Evolutionary conservation across 495 filamentous ascomycete genomes (phyloP).

Genomic region (Xylaria venustula): DNA sequence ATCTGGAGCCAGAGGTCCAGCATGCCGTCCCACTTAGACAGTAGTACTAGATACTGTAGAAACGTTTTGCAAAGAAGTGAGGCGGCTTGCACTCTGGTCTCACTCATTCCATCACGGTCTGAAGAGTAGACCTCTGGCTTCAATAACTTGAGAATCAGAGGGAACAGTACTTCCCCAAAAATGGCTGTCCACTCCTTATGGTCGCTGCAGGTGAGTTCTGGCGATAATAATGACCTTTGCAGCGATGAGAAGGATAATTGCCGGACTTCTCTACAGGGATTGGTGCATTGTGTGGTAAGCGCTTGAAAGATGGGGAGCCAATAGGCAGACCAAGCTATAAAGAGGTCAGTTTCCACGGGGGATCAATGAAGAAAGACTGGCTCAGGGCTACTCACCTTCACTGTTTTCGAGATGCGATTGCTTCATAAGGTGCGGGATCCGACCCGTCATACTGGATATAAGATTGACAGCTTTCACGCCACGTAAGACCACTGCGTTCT

Average conservation of each 20-base stretch:
- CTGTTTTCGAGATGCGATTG: conserved; percentile 88
- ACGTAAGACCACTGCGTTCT: conserved; percentile 72
- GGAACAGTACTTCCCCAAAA: conserved; percentile 92
- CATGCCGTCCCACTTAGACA: conserved; percentile 88
- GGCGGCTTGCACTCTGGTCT: conserved; percentile 89
- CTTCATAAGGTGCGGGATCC: conserved; percentile 81
- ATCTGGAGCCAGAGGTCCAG: conserved; percentile 90
- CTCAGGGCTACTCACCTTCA: conserved; percentile 64
- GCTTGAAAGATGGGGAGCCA: conserved; percentile 94
- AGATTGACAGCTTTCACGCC: conserved; percentile 77
- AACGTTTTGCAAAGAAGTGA: conserved; percentile 93
- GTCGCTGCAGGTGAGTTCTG: conserved; percentile 70
- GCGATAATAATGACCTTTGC: conserved; percentile 80
- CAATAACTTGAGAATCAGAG: conserved; percentile 81
- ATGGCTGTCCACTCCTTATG: conserved; percentile 93
- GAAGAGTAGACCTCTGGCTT: conserved; percentile 95
- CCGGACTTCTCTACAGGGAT: conserved; percentile 91
- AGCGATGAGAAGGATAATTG: conserved; percentile 84
- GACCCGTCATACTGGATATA: conserved; percentile 73
- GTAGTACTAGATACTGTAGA: conserved; percentile 83
- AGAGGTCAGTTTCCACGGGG: conserved; percentile 19
- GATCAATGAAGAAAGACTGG: conserved; percentile 11
- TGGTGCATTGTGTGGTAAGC: conserved; percentile 85
- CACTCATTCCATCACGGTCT: conserved; percentile 90
- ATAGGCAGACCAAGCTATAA: conserved; percentile 88